Conservation (phyloP, 129 eudicot species). For the Cynara cardunculus region DNA sequence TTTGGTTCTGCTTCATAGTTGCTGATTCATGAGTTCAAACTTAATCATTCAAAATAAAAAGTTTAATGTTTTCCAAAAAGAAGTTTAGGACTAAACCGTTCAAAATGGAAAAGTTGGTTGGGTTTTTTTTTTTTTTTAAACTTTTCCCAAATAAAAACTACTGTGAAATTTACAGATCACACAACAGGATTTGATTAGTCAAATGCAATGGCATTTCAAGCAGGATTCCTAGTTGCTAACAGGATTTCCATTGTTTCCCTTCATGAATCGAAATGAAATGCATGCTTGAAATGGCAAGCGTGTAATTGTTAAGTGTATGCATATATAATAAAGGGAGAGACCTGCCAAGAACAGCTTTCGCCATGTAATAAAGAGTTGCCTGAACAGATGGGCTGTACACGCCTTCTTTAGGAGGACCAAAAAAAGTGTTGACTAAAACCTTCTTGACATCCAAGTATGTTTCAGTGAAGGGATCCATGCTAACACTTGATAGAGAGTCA, state of each 20-base stretch:
- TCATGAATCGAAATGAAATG: too few relatives aligned
- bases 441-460: conserved; percentile 64
- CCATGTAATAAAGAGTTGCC: conserved; percentile 87
- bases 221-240: too few relatives aligned
- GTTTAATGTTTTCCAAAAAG: too few relatives aligned
- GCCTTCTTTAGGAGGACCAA: conserved; percentile 83
- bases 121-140: too few relatives aligned
- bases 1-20: background rate
- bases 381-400: conserved; percentile 99
- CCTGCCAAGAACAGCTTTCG: conserved; percentile 88
- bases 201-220: background rate
- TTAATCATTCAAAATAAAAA: too few relatives aligned
- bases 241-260: too few relatives aligned
- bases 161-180: too few relatives aligned
- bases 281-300: background rate
- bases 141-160: too few relatives aligned
- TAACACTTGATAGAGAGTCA: conserved; percentile 58
- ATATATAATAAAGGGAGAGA: conserved; percentile 3
- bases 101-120: too few relatives aligned
- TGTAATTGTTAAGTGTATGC: background rate
- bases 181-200: too few relatives aligned
- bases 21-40: background rate
- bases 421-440: conserved; percentile 68
- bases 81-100: too few relatives aligned
- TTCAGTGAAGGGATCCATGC: conserved; percentile 54